These are phyloP conservation scores for Aspergillus spinulosporus DNA, from an alignment of 2,329 filamentous ascomycete species.

Conservation along the genomic window DNA sequence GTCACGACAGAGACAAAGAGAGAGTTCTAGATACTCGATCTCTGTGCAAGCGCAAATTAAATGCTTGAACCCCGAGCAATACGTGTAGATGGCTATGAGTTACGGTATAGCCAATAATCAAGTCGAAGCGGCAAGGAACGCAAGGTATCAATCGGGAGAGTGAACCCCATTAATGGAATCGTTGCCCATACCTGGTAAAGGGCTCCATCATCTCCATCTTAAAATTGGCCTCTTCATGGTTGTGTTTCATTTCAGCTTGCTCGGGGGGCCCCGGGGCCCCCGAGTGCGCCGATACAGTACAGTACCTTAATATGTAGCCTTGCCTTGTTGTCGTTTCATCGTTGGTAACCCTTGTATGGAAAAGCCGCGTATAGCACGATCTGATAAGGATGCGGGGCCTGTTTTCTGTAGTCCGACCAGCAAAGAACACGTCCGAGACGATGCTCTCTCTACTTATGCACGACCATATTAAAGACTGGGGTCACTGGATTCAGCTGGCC, in stretches of 20 bases:
- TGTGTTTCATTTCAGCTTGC: background rate
- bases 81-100: too few relatives aligned
- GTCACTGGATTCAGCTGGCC: background rate
- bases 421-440: background rate
- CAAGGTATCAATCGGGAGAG: too few relatives aligned
- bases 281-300: background rate
- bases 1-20: too few relatives aligned
- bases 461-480: background rate
- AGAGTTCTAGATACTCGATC: too few relatives aligned
- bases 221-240: background rate
- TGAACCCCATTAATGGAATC: background rate
- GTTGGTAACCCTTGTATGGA: background rate
- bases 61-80: too few relatives aligned
- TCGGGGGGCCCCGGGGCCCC: background rate
- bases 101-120: too few relatives aligned
- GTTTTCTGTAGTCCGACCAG: background rate
- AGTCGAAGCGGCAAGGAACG: too few relatives aligned
- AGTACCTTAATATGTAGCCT: background rate
- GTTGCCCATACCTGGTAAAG: background rate
- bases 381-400: constrained; percentile 7
- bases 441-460: background rate
- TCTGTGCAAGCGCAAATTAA: too few relatives aligned
- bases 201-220: background rate
- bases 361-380: background rate
- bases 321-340: background rate